These are phyloP conservation scores for Whalleya microplaca DNA, from an alignment of 2,329 filamentous ascomycete genomes.

Conservation along the genomic window DNA sequence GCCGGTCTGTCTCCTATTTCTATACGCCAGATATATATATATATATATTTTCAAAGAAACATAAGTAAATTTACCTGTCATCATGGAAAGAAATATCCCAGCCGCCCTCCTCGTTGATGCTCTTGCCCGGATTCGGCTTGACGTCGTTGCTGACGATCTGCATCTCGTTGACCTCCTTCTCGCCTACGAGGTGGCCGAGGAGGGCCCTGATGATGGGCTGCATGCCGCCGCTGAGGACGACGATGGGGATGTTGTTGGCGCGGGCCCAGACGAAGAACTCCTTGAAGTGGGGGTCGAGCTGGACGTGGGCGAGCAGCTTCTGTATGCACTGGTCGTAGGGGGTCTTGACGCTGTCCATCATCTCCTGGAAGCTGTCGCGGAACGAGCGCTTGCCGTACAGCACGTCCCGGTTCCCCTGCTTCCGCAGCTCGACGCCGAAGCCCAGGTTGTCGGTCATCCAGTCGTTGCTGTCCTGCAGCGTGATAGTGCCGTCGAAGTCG, in stretches of 20 bases:
- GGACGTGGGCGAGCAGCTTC: slow-evolving; percentile 79
- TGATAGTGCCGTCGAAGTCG: slow-evolving; percentile 97
- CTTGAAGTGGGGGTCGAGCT: slow-evolving; percentile 85
- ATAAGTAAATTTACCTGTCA: slow-evolving; percentile 61
- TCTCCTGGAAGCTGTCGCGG: slow-evolving; percentile 84
- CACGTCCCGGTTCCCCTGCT: slow-evolving; percentile 75
- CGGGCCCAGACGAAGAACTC: slow-evolving; percentile 85
- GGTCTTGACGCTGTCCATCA: slow-evolving; percentile 84
- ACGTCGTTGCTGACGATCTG: slow-evolving; percentile 92
- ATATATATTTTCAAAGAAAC: background rate
- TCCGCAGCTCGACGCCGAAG: slow-evolving; percentile 73
- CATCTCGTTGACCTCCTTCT: slow-evolving; percentile 73
- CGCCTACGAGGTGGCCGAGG: slow-evolving; percentile 78
- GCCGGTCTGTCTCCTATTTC: background rate
- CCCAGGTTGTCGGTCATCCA: slow-evolving; percentile 89
- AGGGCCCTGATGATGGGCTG: slow-evolving; percentile 85
- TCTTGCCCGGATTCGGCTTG: slow-evolving; percentile 63
- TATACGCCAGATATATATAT: background rate
- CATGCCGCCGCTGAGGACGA: slow-evolving; percentile 93
- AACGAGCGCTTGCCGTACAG: slow-evolving; percentile 73
- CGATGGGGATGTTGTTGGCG: slow-evolving; percentile 83
- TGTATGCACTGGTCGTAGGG: slow-evolving; percentile 84
- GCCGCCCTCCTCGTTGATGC: slow-evolving; percentile 76
- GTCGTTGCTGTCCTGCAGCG: slow-evolving; percentile 68
- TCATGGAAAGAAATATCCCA: slow-evolving; percentile 92